Percentiles rank a stretch among this genome's conserved stretches.
These are phyloP conservation scores for Litchi chinensis DNA, from an alignment of 345 rosid species.

Conservation along the genomic window DNA sequence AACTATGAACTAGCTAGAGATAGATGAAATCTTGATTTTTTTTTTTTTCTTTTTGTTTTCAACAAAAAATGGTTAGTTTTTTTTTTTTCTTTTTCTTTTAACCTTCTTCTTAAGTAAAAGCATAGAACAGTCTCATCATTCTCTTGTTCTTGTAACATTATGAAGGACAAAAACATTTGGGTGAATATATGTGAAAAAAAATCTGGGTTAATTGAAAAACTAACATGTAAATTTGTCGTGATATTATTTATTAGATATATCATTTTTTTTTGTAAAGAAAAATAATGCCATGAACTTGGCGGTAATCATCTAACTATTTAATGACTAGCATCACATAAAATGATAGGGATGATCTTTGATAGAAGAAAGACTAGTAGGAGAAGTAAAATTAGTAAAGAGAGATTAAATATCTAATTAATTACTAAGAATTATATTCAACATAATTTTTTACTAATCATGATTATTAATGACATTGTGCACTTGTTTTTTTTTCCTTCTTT, in stretches of 20 bases:
- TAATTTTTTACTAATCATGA: conserved; percentile 9
- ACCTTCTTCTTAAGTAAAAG: not conserved
- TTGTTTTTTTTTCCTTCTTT: not conserved
- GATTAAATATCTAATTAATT: not conserved
- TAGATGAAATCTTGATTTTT: conserved; percentile 8
- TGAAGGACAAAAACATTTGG: not conserved
- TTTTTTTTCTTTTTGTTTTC: not conserved
- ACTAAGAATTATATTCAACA: conserved; percentile 8
- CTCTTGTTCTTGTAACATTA: not conserved
- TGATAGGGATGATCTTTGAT: not conserved
- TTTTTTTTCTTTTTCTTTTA: not conserved
- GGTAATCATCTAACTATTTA: not conserved
- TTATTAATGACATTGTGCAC: not conserved
- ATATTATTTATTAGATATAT: no score
- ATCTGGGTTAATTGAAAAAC: not conserved
- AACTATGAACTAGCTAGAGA: conserved; percentile 2
- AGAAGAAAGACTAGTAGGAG: not conserved
- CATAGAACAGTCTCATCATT: not conserved
- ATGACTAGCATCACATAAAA: not conserved
- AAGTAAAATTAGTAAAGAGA: not conserved
- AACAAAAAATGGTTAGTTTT: not conserved
- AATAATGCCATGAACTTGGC: not conserved
- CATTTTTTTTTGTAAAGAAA: no score
- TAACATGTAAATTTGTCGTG: not conserved
- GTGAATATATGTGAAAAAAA: no score